A percentile compares a stretch with the other conserved stretches of the same genome.
Evolutionary conservation across 306 rosid species (phyloP).

Genomic region (Parietaria judaica): DNA sequence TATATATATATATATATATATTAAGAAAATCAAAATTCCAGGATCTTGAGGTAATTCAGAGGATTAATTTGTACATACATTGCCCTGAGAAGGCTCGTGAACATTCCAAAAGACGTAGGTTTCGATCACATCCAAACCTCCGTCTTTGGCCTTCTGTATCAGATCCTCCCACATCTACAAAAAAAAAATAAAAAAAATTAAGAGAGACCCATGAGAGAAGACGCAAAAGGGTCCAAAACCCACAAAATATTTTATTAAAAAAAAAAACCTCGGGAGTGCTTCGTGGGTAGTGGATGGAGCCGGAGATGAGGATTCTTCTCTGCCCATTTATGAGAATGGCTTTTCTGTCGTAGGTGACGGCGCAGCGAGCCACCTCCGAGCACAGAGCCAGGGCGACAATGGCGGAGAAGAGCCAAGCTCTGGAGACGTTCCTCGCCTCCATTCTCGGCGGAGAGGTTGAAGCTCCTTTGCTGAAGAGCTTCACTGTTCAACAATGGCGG

Average conservation of each 20-base stretch:
- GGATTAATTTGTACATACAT: constrained; percentile 32
- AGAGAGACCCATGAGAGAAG: background rate
- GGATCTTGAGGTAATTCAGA: background rate
- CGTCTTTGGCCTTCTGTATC: constrained; percentile 89
- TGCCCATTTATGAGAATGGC: constrained; percentile 88
- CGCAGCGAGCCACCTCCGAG: constrained; percentile 42
- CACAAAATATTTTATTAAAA: background rate
- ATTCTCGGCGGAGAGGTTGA: constrained; percentile 21
- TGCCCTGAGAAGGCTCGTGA: constrained; percentile 94
- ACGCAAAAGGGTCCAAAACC: constrained; percentile 7
- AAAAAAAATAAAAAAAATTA: constrained; percentile 10
- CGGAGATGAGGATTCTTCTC: constrained; percentile 89
- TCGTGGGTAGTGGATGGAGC: constrained; percentile 97
- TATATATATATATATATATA: background rate
- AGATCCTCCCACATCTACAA: constrained; percentile 97
- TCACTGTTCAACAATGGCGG: constrained; percentile 6
- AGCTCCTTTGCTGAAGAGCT: constrained; percentile 1
- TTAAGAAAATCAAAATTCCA: constrained; percentile 9
- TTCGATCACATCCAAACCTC: constrained; percentile 87
- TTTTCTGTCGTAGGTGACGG: constrained; percentile 78
- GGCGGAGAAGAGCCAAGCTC: constrained; percentile 28
- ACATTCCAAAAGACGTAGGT: constrained; percentile 97
- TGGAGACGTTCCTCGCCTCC: constrained; percentile 56
- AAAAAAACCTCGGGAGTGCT: constrained; percentile 87
- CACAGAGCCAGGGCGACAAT: constrained; percentile 35